A percentile compares a stretch with the other conserved stretches of the same genome.
These are phyloP conservation scores for Xylaria sp. DNA, from an alignment of 2,329 filamentous ascomycete species.

Conservation along the genomic window DNA sequence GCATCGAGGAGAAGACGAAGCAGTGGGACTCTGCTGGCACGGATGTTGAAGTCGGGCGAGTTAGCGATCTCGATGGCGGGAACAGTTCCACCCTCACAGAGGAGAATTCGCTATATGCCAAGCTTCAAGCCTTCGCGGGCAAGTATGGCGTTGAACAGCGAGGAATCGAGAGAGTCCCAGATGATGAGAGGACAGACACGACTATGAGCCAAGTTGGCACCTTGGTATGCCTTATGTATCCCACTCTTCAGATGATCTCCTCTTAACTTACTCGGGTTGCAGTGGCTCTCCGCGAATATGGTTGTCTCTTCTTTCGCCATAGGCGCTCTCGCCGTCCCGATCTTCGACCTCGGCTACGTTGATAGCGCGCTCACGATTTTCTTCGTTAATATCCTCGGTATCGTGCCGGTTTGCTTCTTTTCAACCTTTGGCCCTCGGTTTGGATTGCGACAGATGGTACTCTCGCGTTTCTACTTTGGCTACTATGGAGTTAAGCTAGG, in stretches of 20 bases:
- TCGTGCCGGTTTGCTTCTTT: constrained; percentile 79
- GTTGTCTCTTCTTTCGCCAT: constrained; percentile 81
- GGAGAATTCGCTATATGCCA: constrained; percentile 46
- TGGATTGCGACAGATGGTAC: constrained; percentile 81
- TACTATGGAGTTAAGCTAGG: constrained; percentile 75
- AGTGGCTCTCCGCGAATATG: constrained; percentile 85
- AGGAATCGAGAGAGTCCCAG: constrained; percentile 79
- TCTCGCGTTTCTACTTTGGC: constrained; percentile 82
- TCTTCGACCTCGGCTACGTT: constrained; percentile 77
- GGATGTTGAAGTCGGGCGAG: constrained; percentile 41
- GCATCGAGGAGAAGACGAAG: constrained; percentile 34
- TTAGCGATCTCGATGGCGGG: constrained; percentile 38
- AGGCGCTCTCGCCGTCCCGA: constrained; percentile 73
- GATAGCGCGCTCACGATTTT: constrained; percentile 78
- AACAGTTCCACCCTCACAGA: constrained; percentile 27
- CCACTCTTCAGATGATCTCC: background rate
- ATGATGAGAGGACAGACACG: constrained; percentile 73
- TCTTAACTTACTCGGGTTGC: constrained; percentile 12
- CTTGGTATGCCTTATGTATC: constrained; percentile 64
- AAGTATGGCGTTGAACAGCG: constrained; percentile 77
- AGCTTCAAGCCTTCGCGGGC: constrained; percentile 69
- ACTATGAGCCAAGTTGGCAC: constrained; percentile 75
- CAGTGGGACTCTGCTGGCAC: constrained; percentile 35
- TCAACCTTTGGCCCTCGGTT: constrained; percentile 80
- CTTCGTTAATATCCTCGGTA: constrained; percentile 80